phyloP scores from a whole-genome alignment of 176 grass and related monocot genomes.

The barley (Hordeum vulgare) region DNA sequence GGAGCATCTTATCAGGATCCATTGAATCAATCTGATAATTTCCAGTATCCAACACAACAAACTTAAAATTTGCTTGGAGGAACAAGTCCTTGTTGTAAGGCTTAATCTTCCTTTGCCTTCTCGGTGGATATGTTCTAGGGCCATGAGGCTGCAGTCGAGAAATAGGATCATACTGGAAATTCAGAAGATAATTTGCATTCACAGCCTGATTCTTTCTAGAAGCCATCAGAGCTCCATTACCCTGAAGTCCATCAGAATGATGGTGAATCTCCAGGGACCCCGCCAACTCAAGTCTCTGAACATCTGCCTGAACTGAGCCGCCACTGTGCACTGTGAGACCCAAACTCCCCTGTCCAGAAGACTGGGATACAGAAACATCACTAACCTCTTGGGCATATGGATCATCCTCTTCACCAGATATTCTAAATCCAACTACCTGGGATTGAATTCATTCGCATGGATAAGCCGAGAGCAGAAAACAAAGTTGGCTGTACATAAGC shows the following conservation, averaged over 20 bases:
- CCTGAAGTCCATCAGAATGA: conserved; percentile 16
- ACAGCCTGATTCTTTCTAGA: conserved; percentile 67
- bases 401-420: conserved; percentile 43
- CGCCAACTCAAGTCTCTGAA: conserved; percentile 22
- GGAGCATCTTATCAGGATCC: conserved; percentile 98
- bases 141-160: conserved; percentile 51
- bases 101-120: conserved; percentile 79
- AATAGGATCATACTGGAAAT: conserved; percentile 98
- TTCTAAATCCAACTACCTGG: conserved; percentile 75
- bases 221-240: conserved; percentile 47
- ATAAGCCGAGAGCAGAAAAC: conserved; percentile 1
- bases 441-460: conserved; percentile 25
- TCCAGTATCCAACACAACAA: conserved; percentile 79
- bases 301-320: conserved; percentile 1
- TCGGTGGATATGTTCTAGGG: conserved; percentile 61
- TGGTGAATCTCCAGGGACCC: conserved; percentile 15
- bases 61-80: conserved; percentile 98
- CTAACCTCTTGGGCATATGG: conserved; percentile 28
- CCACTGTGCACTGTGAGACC: conserved; percentile 9
- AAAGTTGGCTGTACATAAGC: not conserved
- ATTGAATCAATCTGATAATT: conserved; percentile 57
- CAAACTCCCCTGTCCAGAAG: conserved; percentile 23
- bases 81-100: conserved; percentile 97
- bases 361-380: conserved; percentile 37
- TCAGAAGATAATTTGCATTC: conserved; percentile 89